A percentile compares a stretch with the other conserved stretches of the same genome.
These are phyloP conservation scores for Oehlia diaphana DNA, from an alignment of 192 early-diverging fungal species.

Conservation along the genomic window DNA sequence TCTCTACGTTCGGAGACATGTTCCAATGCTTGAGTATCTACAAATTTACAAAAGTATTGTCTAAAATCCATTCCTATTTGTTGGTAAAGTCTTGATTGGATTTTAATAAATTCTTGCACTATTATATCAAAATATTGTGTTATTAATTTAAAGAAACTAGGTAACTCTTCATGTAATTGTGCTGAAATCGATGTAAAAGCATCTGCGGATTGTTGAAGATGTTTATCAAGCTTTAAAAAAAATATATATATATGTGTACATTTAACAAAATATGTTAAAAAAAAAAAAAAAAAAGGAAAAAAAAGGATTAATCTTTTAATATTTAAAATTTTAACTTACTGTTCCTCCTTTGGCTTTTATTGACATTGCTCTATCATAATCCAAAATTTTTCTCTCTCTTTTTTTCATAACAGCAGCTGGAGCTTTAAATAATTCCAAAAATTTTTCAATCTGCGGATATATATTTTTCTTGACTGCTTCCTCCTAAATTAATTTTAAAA, in stretches of 20 bases:
- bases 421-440: constrained; percentile 55
- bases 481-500: constrained; percentile 6
- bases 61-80: constrained; percentile 45
- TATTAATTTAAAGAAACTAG: constrained; percentile 58
- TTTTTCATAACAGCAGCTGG: constrained; percentile 74
- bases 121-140: constrained; percentile 63
- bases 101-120: constrained; percentile 51
- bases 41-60: constrained; percentile 37
- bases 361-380: constrained; percentile 65
- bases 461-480: constrained; percentile 38
- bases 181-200: constrained; percentile 67
- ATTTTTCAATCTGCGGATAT: constrained; percentile 50
- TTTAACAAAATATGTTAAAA: background rate
- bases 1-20: constrained; percentile 32
- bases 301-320: background rate
- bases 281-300: background rate
- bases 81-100: constrained; percentile 55
- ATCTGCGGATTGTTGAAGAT: constrained; percentile 62
- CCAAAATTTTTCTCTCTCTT: constrained; percentile 67
- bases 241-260: background rate
- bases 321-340: constrained; percentile 32
- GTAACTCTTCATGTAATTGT: constrained; percentile 74
- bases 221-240: constrained; percentile 55
- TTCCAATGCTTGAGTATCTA: constrained; percentile 33
- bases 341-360: constrained; percentile 61